Percentiles rank a stretch among this genome's conserved stretches.
Evolutionary conservation across 805 yeast species (phyloP).

Genomic region (Tetrapisispora namnaoensis): DNA sequence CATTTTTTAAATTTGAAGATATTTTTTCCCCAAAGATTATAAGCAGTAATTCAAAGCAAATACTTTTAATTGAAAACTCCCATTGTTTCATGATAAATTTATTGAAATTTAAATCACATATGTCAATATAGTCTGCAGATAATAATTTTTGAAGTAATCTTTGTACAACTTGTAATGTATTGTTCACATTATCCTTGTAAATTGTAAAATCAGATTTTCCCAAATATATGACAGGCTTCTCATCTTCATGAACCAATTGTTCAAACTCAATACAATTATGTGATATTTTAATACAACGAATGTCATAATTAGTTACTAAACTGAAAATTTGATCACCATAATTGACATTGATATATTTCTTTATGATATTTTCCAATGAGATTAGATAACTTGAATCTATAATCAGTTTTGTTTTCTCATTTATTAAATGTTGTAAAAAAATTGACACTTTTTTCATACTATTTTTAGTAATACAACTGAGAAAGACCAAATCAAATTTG

Average conservation of each 20-base stretch:
- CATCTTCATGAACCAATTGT: not conserved
- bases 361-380: slow-evolving; percentile 55
- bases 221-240: slow-evolving; percentile 16
- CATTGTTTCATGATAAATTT: slow-evolving; percentile 67
- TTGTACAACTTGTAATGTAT: slow-evolving; percentile 10
- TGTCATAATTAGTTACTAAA: slow-evolving; percentile 53
- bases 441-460: slow-evolving; percentile 16
- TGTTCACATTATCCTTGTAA: not conserved
- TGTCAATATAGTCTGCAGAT: slow-evolving; percentile 30
- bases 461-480: slow-evolving; percentile 20
- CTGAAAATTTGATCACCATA: slow-evolving; percentile 36
- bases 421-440: slow-evolving; percentile 39
- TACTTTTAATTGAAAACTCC: slow-evolving; percentile 68
- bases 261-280: slow-evolving; percentile 27
- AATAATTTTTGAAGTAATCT: slow-evolving; percentile 15
- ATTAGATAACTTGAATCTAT: slow-evolving; percentile 62
- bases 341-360: slow-evolving; percentile 30
- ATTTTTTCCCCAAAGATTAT: slow-evolving; percentile 55
- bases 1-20: slow-evolving; percentile 45
- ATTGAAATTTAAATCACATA: slow-evolving; percentile 16
- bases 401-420: slow-evolving; percentile 39
- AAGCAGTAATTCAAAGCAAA: slow-evolving; percentile 68
- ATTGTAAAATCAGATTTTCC: slow-evolving; percentile 24
- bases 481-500: slow-evolving; percentile 35
- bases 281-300: slow-evolving; percentile 29